Percentiles rank a stretch among this genome's conserved stretches.
Evolutionary conservation across 768 basidiomycete genomes (phyloP).

Genomic region (Sutorius australiensis): DNA sequence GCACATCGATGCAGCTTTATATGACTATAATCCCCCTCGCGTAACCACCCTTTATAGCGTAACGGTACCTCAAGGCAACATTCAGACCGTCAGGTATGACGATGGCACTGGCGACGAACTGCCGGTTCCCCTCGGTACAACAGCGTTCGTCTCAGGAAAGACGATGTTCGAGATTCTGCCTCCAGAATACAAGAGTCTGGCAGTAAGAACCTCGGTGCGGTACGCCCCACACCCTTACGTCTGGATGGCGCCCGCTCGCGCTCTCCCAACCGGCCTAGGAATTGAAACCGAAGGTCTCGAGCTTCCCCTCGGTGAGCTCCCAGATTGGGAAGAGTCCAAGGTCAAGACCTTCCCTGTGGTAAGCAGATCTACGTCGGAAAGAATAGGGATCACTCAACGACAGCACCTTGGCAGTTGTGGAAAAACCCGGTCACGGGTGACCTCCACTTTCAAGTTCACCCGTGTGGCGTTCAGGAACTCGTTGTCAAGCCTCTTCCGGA

Average conservation of each 20-base stretch:
- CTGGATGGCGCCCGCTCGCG: conserved; percentile 81
- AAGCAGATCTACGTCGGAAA: conserved; percentile 13
- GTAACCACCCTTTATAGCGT: conserved; percentile 88
- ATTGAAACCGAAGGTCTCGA: conserved; percentile 79
- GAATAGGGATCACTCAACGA: neutral
- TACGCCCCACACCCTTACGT: conserved; percentile 87
- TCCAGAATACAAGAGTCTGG: conserved; percentile 68
- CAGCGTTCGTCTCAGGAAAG: conserved; percentile 79
- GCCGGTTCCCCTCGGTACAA: conserved; percentile 79
- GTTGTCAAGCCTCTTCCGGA: conserved; percentile 67
- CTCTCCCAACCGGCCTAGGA: conserved; percentile 75
- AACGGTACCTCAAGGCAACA: conserved; percentile 59
- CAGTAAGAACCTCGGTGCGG: conserved; percentile 68
- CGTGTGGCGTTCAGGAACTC: conserved; percentile 66
- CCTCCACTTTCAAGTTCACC: conserved; percentile 89
- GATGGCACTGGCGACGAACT: conserved; percentile 86
- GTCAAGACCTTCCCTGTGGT: conserved; percentile 69
- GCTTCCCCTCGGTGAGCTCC: conserved; percentile 60
- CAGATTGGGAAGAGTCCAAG: conserved; percentile 74
- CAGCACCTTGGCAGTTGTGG: conserved; percentile 57
- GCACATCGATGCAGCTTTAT: conserved; percentile 89
- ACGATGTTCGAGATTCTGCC: conserved; percentile 83
- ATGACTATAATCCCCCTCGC: conserved; percentile 75
- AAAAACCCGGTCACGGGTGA: conserved; percentile 84
- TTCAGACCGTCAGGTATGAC: conserved; percentile 71